Base-by-base conservation (phyloP, 148 eudicot species). In the Vaccinium myrtillus region DNA sequence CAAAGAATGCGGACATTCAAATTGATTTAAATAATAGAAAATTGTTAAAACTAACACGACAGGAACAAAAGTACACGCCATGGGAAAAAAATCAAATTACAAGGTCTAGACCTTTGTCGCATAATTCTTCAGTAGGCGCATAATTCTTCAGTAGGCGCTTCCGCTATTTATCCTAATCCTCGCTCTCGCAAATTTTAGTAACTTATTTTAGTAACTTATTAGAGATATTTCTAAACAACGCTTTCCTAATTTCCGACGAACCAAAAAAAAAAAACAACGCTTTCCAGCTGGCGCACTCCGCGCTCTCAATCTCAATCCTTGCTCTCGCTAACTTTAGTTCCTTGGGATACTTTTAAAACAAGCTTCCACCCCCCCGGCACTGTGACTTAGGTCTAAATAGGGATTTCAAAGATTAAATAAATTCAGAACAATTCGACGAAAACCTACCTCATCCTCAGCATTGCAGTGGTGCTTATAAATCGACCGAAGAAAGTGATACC, bases 401-500 rank as follows among this genome's bases (percentile, higher is more conserved):
- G 71, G 71, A 23, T 23, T 65, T 23, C 71, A 65, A 23, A 23
- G 71, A 21, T n/a, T 61, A n/a, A 61, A 61, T 8, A 23, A 65
- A 10, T 50, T 8, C 53, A 65, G 23, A 65, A 65, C 71, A 23
- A 65, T 65, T 6, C 5, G 30, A 2, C 15, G 14, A 65, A 65
- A 5, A n/a, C 77, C 6, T 39, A 75, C 78, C 78, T 75, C 78
- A 23, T 75, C 53, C 51, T 75, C 78, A 18, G 55, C 78, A 75
- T 75, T 75, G 55, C 50, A 75, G 78, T 75, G 50, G 54, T 75
- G 55, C 78, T 75, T 75, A 46, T 75, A 75, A 16, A 75, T 75
- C 0, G 78, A 46, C 14, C 54, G 78, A 11, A 75, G 53, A 54
- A 96, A 94, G 84, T 91, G 92, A 79, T 88, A 95, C 18, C 94